Evolutionary conservation across 345 rosid genomes (phyloP), one percentile per base, ranked within the genome.

Genomic region (Moringa oleifera): DNA sequence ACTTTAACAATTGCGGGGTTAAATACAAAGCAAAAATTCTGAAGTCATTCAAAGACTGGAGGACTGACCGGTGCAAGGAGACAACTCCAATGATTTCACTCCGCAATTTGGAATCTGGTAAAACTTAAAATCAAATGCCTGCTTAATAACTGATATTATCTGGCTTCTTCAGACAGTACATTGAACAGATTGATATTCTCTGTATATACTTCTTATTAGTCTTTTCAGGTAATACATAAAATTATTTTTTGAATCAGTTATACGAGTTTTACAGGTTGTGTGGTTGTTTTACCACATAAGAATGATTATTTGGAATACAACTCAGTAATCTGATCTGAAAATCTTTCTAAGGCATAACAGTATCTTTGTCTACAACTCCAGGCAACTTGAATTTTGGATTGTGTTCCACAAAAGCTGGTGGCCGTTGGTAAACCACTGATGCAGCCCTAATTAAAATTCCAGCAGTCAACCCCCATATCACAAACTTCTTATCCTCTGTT

Each of bases 381-480:
- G 87, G 90, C 61, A 74, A 74, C 73, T 77, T 85, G 80, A 83
- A 81, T 73, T 79, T 76, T 20, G 95, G 89, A 62, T 71, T 79
- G 71, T 78, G 81, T 68, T 83, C 91, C 58, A 67, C n/a, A 67
- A 87, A 90, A 20, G 73, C 80, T 0, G 90, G 82, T 37, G 86
- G 81, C 73, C 79, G 68, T 67, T 76, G 69, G 75, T 75, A 85
- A 53, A 80, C 82, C 21, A 85, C 83, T 7, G 97, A 82, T 53
- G 97, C 97, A 56, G 88, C 83, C 76, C 76, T 80, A 55, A 85
- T 87, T 82, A 90, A 65, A 51, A 87, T 72, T 53, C 81, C 84
- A 8, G 97, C 95, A 16, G 97, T 90, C 68, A 90, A 66, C 60
- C 88, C 92, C 90, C 85, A 87, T 68, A 83, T 85, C 71, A 78